Evolutionary conservation across 768 basidiomycete species (phyloP).

Genomic region (Arthromyces matolae): DNA sequence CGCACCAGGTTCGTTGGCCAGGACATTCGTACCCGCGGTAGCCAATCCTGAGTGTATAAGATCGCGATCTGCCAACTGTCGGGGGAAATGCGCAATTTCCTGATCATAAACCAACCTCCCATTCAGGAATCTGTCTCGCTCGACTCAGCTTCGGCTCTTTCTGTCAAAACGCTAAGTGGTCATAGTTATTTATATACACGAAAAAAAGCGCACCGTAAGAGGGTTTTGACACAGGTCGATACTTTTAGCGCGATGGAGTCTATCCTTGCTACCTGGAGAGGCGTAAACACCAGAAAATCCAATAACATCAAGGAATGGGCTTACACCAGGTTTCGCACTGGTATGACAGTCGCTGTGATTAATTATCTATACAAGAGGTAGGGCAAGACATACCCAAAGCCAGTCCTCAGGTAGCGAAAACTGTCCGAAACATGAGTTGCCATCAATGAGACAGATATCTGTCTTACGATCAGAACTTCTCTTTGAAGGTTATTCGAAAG

Average conservation of each 20-base stretch:
- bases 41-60: slow-evolving; percentile 64
- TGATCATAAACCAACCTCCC: slow-evolving; percentile 93
- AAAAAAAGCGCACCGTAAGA: slow-evolving; percentile 65
- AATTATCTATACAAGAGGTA: no score
- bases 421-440: slow-evolving; percentile 33
- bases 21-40: slow-evolving; percentile 63
- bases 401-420: slow-evolving; percentile 89
- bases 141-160: slow-evolving; percentile 96
- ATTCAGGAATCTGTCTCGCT: slow-evolving; percentile 94
- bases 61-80: slow-evolving; percentile 66
- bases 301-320: slow-evolving; percentile 25
- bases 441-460: background rate
- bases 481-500: slow-evolving; percentile 93
- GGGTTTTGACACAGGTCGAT: slow-evolving; percentile 98
- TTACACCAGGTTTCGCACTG: slow-evolving; percentile 99
- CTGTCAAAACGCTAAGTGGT: slow-evolving; percentile 35
- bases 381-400: slow-evolving; percentile 82
- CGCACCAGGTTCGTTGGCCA: slow-evolving; percentile 63
- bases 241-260: slow-evolving; percentile 77
- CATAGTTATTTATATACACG: background rate
- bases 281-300: background rate
- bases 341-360: no score
- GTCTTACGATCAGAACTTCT: slow-evolving; percentile 85
- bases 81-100: slow-evolving; percentile 84
- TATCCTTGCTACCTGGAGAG: slow-evolving; percentile 70